A percentile compares a stretch with the other conserved stretches of the same genome.
Conservation (phyloP, 768 basidiomycete genomes). For the Pleurotus tuber-regium region DNA sequence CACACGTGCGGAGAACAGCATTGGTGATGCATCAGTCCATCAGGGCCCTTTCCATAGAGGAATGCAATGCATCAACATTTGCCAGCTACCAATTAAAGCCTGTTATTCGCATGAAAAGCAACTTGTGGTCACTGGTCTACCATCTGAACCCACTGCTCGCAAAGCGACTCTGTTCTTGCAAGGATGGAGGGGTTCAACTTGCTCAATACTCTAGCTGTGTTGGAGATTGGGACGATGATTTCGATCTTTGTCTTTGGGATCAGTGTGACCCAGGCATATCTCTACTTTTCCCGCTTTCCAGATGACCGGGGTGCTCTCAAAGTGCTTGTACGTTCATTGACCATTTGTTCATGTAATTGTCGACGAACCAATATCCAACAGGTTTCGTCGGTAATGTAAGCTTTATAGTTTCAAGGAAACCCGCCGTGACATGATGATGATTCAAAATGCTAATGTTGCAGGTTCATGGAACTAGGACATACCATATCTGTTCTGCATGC, state of each 20-base stretch:
- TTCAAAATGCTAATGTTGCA: no score
- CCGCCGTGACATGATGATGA: no score
- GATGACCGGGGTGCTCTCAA: conserved; percentile 21
- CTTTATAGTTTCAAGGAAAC: no score
- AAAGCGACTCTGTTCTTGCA: not conserved
- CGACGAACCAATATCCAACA: no score
- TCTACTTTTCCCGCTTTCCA: conserved; percentile 21
- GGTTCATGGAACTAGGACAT: conserved; percentile 26
- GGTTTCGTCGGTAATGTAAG: conserved; percentile 10
- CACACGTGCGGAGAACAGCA: not conserved
- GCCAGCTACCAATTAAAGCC: no score
- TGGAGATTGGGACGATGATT: conserved; percentile 24
- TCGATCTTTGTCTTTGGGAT: conserved; percentile 26
- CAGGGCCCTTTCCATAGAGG: no score
- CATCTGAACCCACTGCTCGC: no score
- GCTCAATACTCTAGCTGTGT: conserved; percentile 19
- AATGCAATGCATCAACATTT: no score
- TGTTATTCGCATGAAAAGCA: no score
- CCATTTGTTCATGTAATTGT: no score
- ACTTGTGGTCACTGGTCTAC: no score
- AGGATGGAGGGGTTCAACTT: conserved; percentile 10
- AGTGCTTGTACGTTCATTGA: conserved; percentile 18
- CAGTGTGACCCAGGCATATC: conserved; percentile 21
- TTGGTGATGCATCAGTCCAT: not conserved
- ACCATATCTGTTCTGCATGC: conserved; percentile 24